These are phyloP conservation scores for Aspergillus tanneri DNA, from an alignment of 2,329 filamentous ascomycete genomes.

Conservation along the genomic window DNA sequence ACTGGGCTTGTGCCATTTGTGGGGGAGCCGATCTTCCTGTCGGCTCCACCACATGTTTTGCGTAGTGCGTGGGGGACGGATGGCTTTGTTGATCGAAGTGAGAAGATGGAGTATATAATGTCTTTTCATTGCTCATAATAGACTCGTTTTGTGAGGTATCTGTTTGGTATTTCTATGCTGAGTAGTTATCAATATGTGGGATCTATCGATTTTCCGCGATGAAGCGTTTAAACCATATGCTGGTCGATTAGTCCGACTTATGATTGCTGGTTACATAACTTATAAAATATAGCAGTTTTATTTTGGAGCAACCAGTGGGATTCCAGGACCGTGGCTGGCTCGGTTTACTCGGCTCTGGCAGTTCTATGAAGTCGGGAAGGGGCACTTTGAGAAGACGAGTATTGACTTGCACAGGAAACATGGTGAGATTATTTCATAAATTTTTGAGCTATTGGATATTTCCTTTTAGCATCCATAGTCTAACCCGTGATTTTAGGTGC, in stretches of 20 bases:
- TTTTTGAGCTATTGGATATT: neutral
- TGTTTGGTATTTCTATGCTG: neutral
- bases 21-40: neutral
- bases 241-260: neutral
- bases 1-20: neutral
- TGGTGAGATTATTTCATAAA: neutral
- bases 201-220: no score
- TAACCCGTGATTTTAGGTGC: conserved; percentile 22
- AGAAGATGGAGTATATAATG: neutral
- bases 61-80: neutral
- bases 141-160: neutral
- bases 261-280: neutral
- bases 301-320: neutral
- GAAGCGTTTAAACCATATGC: neutral
- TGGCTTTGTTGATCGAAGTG: neutral
- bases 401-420: conserved; percentile 3
- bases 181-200: neutral
- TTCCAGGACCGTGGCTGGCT: conserved; percentile 1
- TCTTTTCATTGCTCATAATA: neutral
- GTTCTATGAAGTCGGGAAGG: neutral
- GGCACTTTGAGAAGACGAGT: conserved; percentile 2
- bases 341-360: conserved; percentile 27
- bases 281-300: neutral
- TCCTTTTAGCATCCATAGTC: neutral
- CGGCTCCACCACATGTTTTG: neutral